These are phyloP conservation scores for Chlorella sp. DNA, from an alignment of 139 green algal species.

Conservation along the genomic window DNA sequence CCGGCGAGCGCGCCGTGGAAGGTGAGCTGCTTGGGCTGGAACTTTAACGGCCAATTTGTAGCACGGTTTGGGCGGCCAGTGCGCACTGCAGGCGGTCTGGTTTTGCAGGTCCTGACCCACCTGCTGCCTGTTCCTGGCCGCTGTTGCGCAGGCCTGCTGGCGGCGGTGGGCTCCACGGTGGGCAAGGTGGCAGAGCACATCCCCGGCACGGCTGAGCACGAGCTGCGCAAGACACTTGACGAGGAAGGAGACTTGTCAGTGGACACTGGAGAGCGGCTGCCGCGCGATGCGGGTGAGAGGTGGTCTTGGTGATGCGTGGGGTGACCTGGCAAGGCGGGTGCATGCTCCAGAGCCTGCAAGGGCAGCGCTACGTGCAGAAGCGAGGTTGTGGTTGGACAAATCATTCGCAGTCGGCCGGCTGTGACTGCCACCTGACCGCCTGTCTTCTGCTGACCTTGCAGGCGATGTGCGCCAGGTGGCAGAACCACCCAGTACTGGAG, in stretches of 20 bases:
- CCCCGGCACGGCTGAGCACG: constrained; percentile 16
- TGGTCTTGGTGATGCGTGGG: neutral
- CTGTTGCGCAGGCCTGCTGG: neutral
- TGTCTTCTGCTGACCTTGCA: neutral
- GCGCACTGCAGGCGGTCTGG: too few relatives aligned
- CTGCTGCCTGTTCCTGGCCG: neutral
- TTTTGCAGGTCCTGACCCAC: too few relatives aligned
- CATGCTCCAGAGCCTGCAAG: neutral
- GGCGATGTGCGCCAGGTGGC: neutral
- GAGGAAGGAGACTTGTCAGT: neutral
- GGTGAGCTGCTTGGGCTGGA: too few relatives aligned
- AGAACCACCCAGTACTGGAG: too few relatives aligned
- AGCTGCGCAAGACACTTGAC: neutral
- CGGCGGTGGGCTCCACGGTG: neutral
- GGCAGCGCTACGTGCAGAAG: too few relatives aligned
- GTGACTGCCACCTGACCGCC: too few relatives aligned
- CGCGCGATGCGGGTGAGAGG: neutral
- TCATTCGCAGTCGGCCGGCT: neutral
- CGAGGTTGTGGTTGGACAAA: too few relatives aligned
- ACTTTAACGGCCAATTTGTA: too few relatives aligned
- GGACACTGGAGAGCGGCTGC: neutral
- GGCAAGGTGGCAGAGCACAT: neutral
- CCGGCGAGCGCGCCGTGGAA: too few relatives aligned
- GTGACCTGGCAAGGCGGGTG: neutral
- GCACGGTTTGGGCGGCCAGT: too few relatives aligned